These are phyloP conservation scores for Atalantia buxifolia DNA, from an alignment of 345 rosid genomes.

Conservation along the genomic window DNA sequence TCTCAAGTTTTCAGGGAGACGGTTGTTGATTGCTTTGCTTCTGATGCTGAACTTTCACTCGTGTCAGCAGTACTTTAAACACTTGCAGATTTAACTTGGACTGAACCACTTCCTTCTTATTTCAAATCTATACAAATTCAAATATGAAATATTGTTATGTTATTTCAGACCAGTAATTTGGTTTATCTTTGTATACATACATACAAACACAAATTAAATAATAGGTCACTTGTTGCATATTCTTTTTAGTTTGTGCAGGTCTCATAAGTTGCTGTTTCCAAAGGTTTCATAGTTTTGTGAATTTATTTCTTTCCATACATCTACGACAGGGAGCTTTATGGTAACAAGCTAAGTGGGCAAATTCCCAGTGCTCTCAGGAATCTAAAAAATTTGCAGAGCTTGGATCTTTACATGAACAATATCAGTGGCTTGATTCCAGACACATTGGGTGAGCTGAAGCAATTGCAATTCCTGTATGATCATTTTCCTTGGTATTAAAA, in stretches of 20 bases:
- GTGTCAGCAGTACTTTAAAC: not conserved
- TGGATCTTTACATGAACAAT: slow-evolving; percentile 42
- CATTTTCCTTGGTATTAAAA: slow-evolving; percentile 6
- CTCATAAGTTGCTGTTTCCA: not conserved
- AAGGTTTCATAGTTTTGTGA: not conserved
- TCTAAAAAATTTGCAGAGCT: slow-evolving; percentile 39
- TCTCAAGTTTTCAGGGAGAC: not conserved
- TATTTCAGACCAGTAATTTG: not conserved
- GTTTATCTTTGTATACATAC: not conserved
- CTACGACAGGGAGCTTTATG: slow-evolving; percentile 33
- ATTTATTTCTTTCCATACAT: not conserved
- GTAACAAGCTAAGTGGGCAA: slow-evolving; percentile 37
- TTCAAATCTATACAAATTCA: not conserved
- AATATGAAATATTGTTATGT: not conserved
- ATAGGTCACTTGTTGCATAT: not conserved
- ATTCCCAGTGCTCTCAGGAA: slow-evolving; percentile 38
- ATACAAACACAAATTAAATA: not conserved
- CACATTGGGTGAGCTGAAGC: slow-evolving; percentile 32
- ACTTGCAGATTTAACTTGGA: not conserved
- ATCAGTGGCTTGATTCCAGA: slow-evolving; percentile 37
- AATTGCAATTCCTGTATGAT: slow-evolving; percentile 36
- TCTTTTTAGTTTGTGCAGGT: not conserved
- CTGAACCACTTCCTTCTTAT: not conserved
- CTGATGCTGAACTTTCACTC: not conserved
- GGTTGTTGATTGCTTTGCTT: not conserved